Conservation (phyloP, 2,329 filamentous ascomycete species). For the Dothistroma septosporum region DNA sequence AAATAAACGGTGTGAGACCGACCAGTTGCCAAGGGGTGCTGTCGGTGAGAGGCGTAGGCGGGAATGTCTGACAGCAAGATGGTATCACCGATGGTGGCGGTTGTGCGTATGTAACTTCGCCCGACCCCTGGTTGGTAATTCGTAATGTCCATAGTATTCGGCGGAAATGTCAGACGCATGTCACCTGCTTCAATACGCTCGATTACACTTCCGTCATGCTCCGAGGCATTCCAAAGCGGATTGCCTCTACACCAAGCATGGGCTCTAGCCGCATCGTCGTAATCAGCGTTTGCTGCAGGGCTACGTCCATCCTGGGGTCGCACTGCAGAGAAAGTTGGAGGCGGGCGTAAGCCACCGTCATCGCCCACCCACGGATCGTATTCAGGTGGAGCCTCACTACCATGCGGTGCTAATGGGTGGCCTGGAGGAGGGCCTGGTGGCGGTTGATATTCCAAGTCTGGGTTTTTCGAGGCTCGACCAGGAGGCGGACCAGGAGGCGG, state of each 20-base stretch:
- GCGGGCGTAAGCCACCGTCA: constrained; percentile 70
- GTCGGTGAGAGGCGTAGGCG: constrained; percentile 57
- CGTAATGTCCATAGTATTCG: constrained; percentile 40
- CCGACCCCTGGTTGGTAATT: constrained; percentile 49
- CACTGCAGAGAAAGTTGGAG: constrained; percentile 55
- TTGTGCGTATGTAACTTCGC: constrained; percentile 42
- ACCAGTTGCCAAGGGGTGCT: constrained; percentile 54
- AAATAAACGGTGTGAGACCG: constrained; percentile 63
- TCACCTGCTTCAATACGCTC: constrained; percentile 47
- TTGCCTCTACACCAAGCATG: constrained; percentile 62
- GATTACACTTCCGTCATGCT: constrained; percentile 38
- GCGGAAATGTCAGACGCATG: constrained; percentile 46
- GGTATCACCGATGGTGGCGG: constrained; percentile 51
- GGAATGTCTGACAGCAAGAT: constrained; percentile 66
- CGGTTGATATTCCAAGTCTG: constrained; percentile 26
- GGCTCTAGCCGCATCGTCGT: constrained; percentile 60
- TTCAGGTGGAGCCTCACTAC: constrained; percentile 46
- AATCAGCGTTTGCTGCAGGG: constrained; percentile 64
- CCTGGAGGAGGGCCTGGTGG: constrained; percentile 31
- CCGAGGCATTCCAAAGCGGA: constrained; percentile 54
- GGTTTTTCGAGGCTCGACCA: constrained; percentile 19
- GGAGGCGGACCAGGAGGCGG: constrained; percentile 34
- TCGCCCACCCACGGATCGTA: constrained; percentile 71
- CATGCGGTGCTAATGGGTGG: neutral
- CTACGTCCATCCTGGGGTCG: constrained; percentile 55